Evolutionary conservation across 495 filamentous ascomycete genomes (phyloP).

Genomic region (Aspergillus diversus): DNA sequence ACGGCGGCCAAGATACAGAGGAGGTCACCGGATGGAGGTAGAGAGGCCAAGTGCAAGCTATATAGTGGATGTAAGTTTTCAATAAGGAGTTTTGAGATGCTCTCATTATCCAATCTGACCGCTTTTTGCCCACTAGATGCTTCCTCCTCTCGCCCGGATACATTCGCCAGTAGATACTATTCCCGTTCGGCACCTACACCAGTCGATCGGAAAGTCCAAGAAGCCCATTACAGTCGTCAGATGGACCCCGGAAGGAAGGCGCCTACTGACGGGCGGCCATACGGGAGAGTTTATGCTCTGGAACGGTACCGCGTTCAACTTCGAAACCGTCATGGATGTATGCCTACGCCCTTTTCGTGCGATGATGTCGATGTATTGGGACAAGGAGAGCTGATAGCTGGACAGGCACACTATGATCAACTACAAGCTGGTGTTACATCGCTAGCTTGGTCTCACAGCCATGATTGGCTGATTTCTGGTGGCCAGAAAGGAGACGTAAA

Average conservation of each 20-base stretch:
- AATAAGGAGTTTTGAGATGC: not conserved
- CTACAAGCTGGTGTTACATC: slow-evolving; percentile 78
- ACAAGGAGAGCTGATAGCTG: slow-evolving; percentile 10
- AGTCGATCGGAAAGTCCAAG: slow-evolving; percentile 95
- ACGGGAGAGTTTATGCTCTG: slow-evolving; percentile 98
- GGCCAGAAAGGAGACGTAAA: slow-evolving; percentile 95
- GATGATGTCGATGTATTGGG: not conserved
- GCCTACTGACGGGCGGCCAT: slow-evolving; percentile 88
- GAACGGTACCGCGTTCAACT: slow-evolving; percentile 99
- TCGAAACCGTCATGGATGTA: slow-evolving; percentile 96
- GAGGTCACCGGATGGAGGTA: slow-evolving; percentile 65
- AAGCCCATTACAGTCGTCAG: slow-evolving; percentile 96
- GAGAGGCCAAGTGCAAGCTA: slow-evolving; percentile 88
- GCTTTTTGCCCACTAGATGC: slow-evolving; percentile 60
- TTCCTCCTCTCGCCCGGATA: slow-evolving; percentile 76
- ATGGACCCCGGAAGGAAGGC: slow-evolving; percentile 95
- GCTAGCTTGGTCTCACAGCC: slow-evolving; percentile 85
- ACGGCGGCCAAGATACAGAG: slow-evolving; percentile 74
- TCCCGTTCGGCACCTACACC: slow-evolving; percentile 87
- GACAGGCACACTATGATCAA: slow-evolving; percentile 78
- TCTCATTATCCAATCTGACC: not conserved
- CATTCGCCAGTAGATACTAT: slow-evolving; percentile 79
- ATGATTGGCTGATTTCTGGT: slow-evolving; percentile 95
- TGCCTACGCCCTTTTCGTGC: slow-evolving; percentile 19
- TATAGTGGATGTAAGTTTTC: slow-evolving; percentile 76